Percentiles rank a stretch among this genome's conserved stretches.
phyloP scores from a whole-genome alignment of 73 alveolate species.

The Tetrahymena elliotti region DNA sequence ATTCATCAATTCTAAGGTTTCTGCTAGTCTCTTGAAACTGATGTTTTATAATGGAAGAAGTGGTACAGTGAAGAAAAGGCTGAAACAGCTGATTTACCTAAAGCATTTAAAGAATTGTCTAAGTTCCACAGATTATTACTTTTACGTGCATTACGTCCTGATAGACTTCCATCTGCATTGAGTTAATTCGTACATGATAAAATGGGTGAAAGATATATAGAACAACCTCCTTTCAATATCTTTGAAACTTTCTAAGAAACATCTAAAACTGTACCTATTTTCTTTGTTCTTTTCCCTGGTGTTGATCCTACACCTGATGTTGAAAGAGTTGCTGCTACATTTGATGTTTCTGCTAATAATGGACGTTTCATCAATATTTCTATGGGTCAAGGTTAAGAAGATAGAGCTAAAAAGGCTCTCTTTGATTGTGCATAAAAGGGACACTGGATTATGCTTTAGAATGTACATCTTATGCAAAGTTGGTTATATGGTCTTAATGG shows the following conservation, averaged over 20 bases:
- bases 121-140: constrained; percentile 96
- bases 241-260: constrained; percentile 92
- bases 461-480: constrained; percentile 97
- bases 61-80: constrained; percentile 99
- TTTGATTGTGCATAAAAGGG: constrained; percentile 94
- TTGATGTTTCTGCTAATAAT: constrained; percentile 54
- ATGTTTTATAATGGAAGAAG: constrained; percentile 97
- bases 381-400: constrained; percentile 99
- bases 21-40: constrained; percentile 77
- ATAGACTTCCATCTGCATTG: constrained; percentile 96
- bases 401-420: constrained; percentile 93
- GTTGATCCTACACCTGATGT: constrained; percentile 99
- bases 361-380: constrained; percentile 96
- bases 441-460: constrained; percentile 98
- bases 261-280: constrained; percentile 86
- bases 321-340: constrained; percentile 80
- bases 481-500: constrained; percentile 71
- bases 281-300: constrained; percentile 99
- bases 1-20: constrained; percentile 49
- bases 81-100: constrained; percentile 98
- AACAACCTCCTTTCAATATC: constrained; percentile 94
- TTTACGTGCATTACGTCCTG: constrained; percentile 98
- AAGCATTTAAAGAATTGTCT: constrained; percentile 74
- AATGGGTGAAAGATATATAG: constrained; percentile 90
- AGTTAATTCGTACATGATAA: constrained; percentile 82